phyloP scores from a whole-genome alignment of 495 filamentous ascomycete species.

The Tetracladium setigerum region DNA sequence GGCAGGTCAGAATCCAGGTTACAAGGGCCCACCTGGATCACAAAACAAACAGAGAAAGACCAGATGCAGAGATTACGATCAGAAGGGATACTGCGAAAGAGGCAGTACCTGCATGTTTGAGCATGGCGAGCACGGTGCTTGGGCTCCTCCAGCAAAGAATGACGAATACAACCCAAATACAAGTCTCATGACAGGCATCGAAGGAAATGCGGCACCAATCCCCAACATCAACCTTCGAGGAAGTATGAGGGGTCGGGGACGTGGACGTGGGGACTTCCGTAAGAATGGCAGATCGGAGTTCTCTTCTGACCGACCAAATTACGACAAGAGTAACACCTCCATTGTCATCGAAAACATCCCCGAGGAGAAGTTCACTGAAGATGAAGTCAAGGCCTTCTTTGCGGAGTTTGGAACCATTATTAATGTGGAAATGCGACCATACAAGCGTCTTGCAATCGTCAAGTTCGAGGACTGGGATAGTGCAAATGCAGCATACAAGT shows the following conservation, averaged over 20 bases:
- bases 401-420: slow-evolving; percentile 71
- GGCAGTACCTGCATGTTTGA: slow-evolving; percentile 75
- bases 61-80: slow-evolving; percentile 82
- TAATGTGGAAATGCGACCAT: slow-evolving; percentile 66
- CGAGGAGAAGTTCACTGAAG: slow-evolving; percentile 72
- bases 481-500: slow-evolving; percentile 78
- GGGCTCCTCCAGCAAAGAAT: slow-evolving; percentile 40
- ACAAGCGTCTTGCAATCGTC: slow-evolving; percentile 73
- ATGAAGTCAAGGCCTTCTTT: slow-evolving; percentile 73
- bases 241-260: slow-evolving; percentile 21
- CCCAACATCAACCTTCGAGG: slow-evolving; percentile 12
- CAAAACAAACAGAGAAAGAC: slow-evolving; percentile 29
- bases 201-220: not conserved
- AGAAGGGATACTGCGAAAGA: slow-evolving; percentile 75
- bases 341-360: slow-evolving; percentile 94
- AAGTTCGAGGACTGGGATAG: slow-evolving; percentile 66
- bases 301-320: slow-evolving; percentile 65
- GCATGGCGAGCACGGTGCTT: slow-evolving; percentile 57
- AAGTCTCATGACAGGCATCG: slow-evolving; percentile 31
- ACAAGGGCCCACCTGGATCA: slow-evolving; percentile 6
- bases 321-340: slow-evolving; percentile 65
- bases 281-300: slow-evolving; percentile 48
- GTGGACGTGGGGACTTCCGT: slow-evolving; percentile 14
- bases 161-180: slow-evolving; percentile 87
- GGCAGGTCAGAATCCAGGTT: slow-evolving; percentile 16